Evolutionary conservation across 768 basidiomycete species (phyloP).

Genomic region (Auricularia heimuer): DNA sequence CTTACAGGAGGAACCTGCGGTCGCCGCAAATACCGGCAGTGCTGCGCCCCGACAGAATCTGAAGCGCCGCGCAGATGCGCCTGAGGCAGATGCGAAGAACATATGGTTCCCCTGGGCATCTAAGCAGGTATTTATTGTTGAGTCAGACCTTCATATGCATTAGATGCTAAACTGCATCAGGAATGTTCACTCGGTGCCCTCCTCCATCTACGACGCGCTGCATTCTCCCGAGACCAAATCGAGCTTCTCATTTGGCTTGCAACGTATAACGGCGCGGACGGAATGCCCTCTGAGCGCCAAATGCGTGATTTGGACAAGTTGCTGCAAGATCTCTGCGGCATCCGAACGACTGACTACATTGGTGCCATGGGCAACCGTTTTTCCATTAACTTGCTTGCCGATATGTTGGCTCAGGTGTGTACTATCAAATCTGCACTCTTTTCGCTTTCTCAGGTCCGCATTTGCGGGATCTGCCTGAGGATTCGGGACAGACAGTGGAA

Average conservation of each 20-base stretch:
- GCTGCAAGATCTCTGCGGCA: conserved; percentile 21
- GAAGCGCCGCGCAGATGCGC: neutral
- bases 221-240: neutral
- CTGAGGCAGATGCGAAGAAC: neutral
- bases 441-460: conserved; percentile 9
- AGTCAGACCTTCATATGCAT: neutral
- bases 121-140: neutral
- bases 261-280: neutral
- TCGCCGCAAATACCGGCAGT: no score
- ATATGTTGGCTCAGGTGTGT: conserved; percentile 25
- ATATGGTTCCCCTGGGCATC: neutral
- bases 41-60: neutral
- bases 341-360: conserved; percentile 19
- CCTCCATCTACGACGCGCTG: neutral
- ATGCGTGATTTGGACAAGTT: conserved; percentile 9
- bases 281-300: neutral
- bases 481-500: conserved; percentile 13
- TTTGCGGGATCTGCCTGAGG: conserved; percentile 27
- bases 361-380: conserved; percentile 25
- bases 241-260: neutral
- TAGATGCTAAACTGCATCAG: neutral
- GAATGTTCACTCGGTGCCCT: neutral
- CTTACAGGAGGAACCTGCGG: no score
- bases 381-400: conserved; percentile 21
- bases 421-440: no score